Evolutionary conservation across 2,329 filamentous ascomycete species (phyloP), one percentile per base, ranked within the genome.

Genomic region (Coniella vitis): DNA sequence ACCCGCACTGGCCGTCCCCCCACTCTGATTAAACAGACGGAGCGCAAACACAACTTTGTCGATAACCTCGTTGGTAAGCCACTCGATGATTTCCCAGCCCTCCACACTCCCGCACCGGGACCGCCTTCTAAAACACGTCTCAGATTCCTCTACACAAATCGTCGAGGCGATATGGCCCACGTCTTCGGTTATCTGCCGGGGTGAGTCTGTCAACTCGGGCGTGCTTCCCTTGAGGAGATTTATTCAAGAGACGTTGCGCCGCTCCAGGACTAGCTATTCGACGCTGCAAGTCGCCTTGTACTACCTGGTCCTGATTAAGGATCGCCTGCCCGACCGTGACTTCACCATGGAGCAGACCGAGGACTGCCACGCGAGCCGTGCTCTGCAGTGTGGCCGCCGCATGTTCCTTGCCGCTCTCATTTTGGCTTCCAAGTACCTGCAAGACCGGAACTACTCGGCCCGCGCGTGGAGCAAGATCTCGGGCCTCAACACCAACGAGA

Each of bases 401-500:
- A 97, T 97, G 91, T 97, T 98, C 65, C 78, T 98, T 47, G 84
- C 93, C 10, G 90, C 91, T 41, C 76, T 98, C 53, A 97, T 98
- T 57, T 76, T 98, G 49, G 93, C 93, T 2, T 97, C 93, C 32
- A 98, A 98, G 72, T 98, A 97, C 65, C 74, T 98, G 40, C 93
- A 98, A 68, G 93, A 98, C 65, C 85, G 91, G 58, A 98, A 97
- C 70, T 98, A 95, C 69, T 97, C 93, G 13, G 90, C 93, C 42
- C 84, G 91, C 48, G 93, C 93, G 37, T 98, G 93, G 93, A 97
- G 91, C 68, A 97, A 95, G 74, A 98, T 98, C 59, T 97, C 93
- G 16, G 93, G 93, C n/a, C 75, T 98, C 49, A 89, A 87, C 64
- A 90, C 90, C 3, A 74, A 80, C 49, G 93, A 98, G 69, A 97